Percentiles rank a stretch among this genome's conserved stretches.
Conservation (phyloP, 768 basidiomycete genomes). For the Boletales sp. region DNA sequence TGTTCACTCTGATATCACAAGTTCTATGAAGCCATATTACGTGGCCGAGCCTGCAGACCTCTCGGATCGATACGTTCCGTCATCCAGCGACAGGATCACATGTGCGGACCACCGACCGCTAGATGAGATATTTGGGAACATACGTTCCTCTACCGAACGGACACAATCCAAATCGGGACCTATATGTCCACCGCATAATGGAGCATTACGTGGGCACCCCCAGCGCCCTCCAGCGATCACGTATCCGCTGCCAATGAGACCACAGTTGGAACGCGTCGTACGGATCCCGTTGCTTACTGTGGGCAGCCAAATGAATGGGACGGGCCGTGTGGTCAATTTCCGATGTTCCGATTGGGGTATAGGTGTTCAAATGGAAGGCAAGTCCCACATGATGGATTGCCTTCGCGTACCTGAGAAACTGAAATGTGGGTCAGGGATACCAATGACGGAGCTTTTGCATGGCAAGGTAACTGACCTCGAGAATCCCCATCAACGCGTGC, state of each 20-base stretch:
- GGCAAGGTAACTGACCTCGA: conserved; percentile 19
- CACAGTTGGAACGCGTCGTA: conserved; percentile 17
- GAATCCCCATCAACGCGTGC: conserved; percentile 15
- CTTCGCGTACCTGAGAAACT: background rate
- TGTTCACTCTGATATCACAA: background rate
- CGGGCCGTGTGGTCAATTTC: conserved; percentile 18
- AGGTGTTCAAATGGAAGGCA: conserved; percentile 20
- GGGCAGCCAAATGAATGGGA: conserved; percentile 18
- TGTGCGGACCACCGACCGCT: conserved; percentile 26
- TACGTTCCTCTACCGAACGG: background rate
- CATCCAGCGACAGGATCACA: conserved; percentile 27
- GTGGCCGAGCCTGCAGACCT: background rate
- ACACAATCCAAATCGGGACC: background rate
- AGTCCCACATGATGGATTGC: background rate
- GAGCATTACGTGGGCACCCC: conserved; percentile 1
- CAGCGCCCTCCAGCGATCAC: conserved; percentile 5
- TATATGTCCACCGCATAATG: background rate
- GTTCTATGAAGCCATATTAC: background rate
- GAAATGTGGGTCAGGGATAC: conserved; percentile 12
- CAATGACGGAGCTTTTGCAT: conserved; percentile 24
- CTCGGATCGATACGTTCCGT: conserved; percentile 24
- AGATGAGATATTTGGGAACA: conserved; percentile 23
- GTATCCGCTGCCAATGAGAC: conserved; percentile 18
- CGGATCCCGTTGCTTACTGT: conserved; percentile 22
- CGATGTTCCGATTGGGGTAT: conserved; percentile 21